phyloP scores from a whole-genome alignment of 2,329 filamentous ascomycete species.

The Tolypocladium guangdongense region DNA sequence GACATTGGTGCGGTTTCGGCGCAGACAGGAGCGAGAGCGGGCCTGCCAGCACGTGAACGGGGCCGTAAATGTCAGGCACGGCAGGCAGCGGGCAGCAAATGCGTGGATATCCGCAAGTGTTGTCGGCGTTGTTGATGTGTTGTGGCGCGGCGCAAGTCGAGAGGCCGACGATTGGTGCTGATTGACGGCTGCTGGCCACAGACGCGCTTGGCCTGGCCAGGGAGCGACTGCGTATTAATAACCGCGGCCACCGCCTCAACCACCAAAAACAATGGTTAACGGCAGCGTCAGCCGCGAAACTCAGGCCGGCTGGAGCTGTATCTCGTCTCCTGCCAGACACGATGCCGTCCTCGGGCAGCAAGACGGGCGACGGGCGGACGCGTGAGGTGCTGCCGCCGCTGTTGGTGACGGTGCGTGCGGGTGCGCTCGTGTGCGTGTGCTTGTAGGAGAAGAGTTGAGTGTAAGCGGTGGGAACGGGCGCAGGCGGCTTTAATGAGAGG shows the following conservation, averaged over 20 bases:
- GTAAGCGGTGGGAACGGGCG: neutral
- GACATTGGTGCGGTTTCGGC: neutral
- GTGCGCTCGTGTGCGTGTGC: neutral
- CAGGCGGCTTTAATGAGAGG: neutral
- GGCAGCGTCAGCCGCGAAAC: neutral
- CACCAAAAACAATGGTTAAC: neutral
- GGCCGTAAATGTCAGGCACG: neutral
- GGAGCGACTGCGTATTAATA: neutral
- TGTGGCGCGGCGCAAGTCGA: neutral
- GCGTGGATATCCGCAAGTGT: neutral
- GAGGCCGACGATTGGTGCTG: neutral
- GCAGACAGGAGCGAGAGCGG: neutral
- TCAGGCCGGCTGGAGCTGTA: neutral
- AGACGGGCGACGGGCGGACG: neutral
- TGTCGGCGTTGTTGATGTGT: neutral
- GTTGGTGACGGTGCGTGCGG: neutral
- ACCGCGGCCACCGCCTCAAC: neutral
- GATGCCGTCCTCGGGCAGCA: neutral
- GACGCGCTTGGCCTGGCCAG: neutral
- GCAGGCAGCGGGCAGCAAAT: neutral
- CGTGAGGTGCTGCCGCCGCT: neutral
- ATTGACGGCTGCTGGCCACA: neutral
- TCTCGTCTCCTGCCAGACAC: neutral
- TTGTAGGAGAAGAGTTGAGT: neutral
- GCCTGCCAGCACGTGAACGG: neutral